Percentiles rank a stretch among this genome's conserved stretches.
Evolutionary conservation across 2,329 filamentous ascomycete genomes (phyloP).

Genomic region (Ophiocordyceps robertsii): DNA sequence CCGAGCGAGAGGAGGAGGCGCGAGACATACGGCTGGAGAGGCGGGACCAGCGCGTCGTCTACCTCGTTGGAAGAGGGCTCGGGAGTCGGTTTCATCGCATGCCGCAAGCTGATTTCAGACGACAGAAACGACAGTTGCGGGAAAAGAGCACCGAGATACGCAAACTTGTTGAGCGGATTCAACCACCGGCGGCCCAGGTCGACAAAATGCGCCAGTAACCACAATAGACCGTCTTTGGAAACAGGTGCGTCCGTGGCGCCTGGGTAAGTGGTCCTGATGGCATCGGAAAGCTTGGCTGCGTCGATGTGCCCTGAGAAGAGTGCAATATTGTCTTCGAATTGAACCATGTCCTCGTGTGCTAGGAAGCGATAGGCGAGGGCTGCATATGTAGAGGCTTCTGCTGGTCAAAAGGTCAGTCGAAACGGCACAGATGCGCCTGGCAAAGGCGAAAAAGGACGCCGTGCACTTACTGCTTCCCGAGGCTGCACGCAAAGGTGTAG

Average conservation of each 20-base stretch:
- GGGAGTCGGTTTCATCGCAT: slow-evolving; percentile 12
- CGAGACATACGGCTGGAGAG: slow-evolving; percentile 43
- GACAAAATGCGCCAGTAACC: slow-evolving; percentile 56
- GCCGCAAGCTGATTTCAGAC: slow-evolving; percentile 33
- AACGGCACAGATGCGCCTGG: neutral
- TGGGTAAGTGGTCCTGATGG: slow-evolving; percentile 24
- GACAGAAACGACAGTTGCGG: slow-evolving; percentile 38
- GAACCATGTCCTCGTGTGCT: slow-evolving; percentile 18
- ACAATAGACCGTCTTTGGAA: slow-evolving; percentile 35
- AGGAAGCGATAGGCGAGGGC: slow-evolving; percentile 26
- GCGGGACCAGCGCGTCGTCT: slow-evolving; percentile 8
- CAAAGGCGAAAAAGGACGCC: too few relatives aligned
- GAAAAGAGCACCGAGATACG: slow-evolving; percentile 38
- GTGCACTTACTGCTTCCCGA: slow-evolving; percentile 7
- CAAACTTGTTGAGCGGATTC: slow-evolving; percentile 19
- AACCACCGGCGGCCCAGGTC: slow-evolving; percentile 32
- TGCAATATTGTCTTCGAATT: slow-evolving; percentile 26
- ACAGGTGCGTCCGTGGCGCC: slow-evolving; percentile 9
- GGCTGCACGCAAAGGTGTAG: slow-evolving; percentile 12
- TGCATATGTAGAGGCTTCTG: slow-evolving; percentile 13
- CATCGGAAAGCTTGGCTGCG: slow-evolving; percentile 24
- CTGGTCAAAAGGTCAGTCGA: neutral
- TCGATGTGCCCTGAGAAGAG: slow-evolving; percentile 24
- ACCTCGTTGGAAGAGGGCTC: slow-evolving; percentile 5
- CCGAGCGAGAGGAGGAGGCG: slow-evolving; percentile 58